Evolutionary conservation across 1,284 basidiomycete genomes (phyloP), one percentile per base, ranked within the genome.

Genomic region (Chondrostereum purpureum): DNA sequence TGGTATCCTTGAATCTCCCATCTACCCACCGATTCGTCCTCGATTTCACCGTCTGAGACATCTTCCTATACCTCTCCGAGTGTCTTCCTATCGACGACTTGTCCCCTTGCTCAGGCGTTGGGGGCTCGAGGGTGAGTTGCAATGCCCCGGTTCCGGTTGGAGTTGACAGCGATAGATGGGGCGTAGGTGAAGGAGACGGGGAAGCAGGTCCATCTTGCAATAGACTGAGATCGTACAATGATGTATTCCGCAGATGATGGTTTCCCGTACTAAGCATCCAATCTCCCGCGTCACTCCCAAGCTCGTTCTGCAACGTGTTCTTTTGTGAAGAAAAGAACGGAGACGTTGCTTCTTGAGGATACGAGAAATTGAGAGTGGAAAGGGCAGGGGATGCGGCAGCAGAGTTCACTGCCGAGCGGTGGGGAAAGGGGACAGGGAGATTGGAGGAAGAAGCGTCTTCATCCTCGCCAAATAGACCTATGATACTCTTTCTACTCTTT

Each of bases 381-480:
- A 21, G 13, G n/a, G 37, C 13, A 39, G 37, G 19, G n/a, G 37
- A 39, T 4, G 14, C 19, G 14, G 2, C 8, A 13, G 27, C 27
- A 31, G 27, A 39, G 8, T 13, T 18, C n/a, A 18, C 12, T 14
- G 12, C 19, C 12, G 12, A 18, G 3, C 14, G 37, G 8, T 12
- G n/a, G 19, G 14, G 37, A 18, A 21, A 18, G 18, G 18, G 17
- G 14, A 23, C 18, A 21, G 5, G 18, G 39, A 23, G 22, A 13
- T 21, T 14, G 16, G 22, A 21, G 23, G 13, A 44, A 44, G 23
- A 54, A 45, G 36, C 49, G 44, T 42, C 47, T 39, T 23, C 38
- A 33, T 58, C 55, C 8, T 61, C 55, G 49, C 80, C 78, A 51
- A 88, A 87, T 5, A 86, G 62, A 6, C 80, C 81, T 16, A 82